These are phyloP conservation scores for Cinnamomum chago DNA, from an alignment of 164 flowering plant species.

Conservation along the genomic window DNA sequence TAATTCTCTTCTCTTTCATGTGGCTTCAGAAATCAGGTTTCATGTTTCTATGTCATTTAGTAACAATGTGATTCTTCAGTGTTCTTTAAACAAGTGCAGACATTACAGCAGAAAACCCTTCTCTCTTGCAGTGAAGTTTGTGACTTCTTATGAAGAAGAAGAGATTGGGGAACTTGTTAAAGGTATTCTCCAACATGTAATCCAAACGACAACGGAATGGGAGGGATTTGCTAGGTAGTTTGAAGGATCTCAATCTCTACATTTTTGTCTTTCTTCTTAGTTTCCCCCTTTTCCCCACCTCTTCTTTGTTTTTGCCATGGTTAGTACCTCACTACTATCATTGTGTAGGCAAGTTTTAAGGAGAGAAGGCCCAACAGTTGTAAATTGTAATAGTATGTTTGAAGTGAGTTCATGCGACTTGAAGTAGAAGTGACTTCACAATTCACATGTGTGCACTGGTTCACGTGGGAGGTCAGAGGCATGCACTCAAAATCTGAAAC, in stretches of 20 bases:
- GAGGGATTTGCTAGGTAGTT: background rate
- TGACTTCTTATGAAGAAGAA: slow-evolving; percentile 40
- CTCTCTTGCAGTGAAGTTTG: slow-evolving; percentile 41
- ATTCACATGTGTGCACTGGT: background rate
- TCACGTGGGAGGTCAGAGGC: background rate
- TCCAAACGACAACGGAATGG: slow-evolving; percentile 10
- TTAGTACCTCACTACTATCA: background rate
- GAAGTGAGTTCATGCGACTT: background rate
- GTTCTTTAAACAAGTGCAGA: background rate
- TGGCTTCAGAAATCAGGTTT: background rate
- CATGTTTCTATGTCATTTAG: background rate
- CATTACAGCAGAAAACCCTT: background rate
- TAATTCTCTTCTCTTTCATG: no score
- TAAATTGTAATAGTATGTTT: background rate
- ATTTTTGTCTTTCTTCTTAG: background rate
- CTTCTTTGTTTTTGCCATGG: background rate
- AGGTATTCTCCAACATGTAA: slow-evolving; percentile 39
- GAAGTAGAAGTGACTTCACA: background rate
- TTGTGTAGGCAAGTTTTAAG: background rate
- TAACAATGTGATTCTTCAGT: background rate
- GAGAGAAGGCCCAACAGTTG: background rate
- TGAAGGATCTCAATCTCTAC: background rate
- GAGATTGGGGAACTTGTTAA: slow-evolving; percentile 32
- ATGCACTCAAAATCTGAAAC: background rate
- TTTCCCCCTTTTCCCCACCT: background rate